These are phyloP conservation scores for Elaeagnus macrophylla DNA, from an alignment of 306 rosid genomes.

Conservation along the genomic window DNA sequence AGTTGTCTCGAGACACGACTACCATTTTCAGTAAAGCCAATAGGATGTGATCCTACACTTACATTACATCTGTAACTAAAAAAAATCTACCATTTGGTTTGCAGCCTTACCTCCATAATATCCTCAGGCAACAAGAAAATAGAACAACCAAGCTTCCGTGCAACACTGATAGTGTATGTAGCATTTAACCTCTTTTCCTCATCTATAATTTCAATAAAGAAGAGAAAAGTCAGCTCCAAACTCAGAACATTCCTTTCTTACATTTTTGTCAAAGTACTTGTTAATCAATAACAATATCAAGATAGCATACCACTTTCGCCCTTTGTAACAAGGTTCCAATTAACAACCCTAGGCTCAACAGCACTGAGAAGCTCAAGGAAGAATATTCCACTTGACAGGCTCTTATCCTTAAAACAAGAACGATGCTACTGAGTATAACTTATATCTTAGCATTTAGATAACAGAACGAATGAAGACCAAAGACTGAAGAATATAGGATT, in stretches of 20 bases:
- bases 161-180: constrained; percentile 85
- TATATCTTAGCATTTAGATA: too few relatives aligned
- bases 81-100: constrained; percentile 1
- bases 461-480: too few relatives aligned
- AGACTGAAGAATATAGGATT: neutral
- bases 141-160: constrained; percentile 95
- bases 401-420: constrained; percentile 53
- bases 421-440: constrained; percentile 10
- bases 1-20: too few relatives aligned
- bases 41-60: too few relatives aligned
- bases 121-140: constrained; percentile 90
- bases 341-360: constrained; percentile 91
- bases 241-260: neutral
- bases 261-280: neutral
- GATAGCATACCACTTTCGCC: constrained; percentile 69
- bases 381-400: constrained; percentile 78
- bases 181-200: constrained; percentile 94
- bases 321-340: constrained; percentile 95
- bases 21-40: too few relatives aligned
- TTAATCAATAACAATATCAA: constrained; percentile 2
- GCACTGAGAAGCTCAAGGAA: constrained; percentile 95
- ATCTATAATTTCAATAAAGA: constrained; percentile 32
- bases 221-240: constrained; percentile 18
- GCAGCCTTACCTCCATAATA: constrained; percentile 70
- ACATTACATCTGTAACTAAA: neutral